Evolutionary conservation across 2,329 filamentous ascomycete species (phyloP).

Genomic region (Xylaria sp.): DNA sequence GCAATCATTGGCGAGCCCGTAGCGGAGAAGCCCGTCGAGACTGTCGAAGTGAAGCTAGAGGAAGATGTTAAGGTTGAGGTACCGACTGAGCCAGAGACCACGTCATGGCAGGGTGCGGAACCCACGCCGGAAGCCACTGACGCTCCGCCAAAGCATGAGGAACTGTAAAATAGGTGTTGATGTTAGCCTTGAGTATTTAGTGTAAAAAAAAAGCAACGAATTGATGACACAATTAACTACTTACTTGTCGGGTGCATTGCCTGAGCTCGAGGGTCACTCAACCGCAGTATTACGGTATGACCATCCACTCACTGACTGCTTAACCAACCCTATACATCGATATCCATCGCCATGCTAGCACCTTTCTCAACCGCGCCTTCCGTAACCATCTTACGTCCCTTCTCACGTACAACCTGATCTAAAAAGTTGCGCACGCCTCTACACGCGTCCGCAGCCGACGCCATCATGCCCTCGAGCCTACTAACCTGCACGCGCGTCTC

Average conservation of each 20-base stretch:
- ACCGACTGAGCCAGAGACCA: slow-evolving; percentile 44
- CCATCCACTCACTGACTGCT: background rate
- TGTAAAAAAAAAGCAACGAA: slow-evolving; percentile 24
- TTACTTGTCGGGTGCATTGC: slow-evolving; percentile 10
- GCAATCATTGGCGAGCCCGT: slow-evolving; percentile 59
- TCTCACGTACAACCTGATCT: slow-evolving; percentile 80
- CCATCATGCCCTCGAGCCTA: slow-evolving; percentile 90
- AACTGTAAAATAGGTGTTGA: slow-evolving; percentile 54
- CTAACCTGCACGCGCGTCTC: slow-evolving; percentile 88
- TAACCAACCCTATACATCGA: slow-evolving; percentile 52
- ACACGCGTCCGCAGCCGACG: slow-evolving; percentile 91
- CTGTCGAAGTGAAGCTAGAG: slow-evolving; percentile 56
- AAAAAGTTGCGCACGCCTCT: slow-evolving; percentile 84
- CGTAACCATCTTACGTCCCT: slow-evolving; percentile 72
- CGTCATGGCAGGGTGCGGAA: slow-evolving; percentile 49
- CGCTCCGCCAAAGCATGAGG: slow-evolving; percentile 56
- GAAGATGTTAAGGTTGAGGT: slow-evolving; percentile 50
- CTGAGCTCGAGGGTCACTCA: background rate
- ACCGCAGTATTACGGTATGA: background rate
- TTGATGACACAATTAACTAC: slow-evolving; percentile 25
- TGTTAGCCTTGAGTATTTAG: slow-evolving; percentile 35
- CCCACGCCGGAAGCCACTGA: slow-evolving; percentile 52
- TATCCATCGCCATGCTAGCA: slow-evolving; percentile 61
- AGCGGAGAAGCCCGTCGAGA: slow-evolving; percentile 56
- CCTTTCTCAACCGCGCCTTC: slow-evolving; percentile 64